Evolutionary conservation across 208 protist species (phyloP).

Genomic region (Acanthamoeba healyi): DNA sequence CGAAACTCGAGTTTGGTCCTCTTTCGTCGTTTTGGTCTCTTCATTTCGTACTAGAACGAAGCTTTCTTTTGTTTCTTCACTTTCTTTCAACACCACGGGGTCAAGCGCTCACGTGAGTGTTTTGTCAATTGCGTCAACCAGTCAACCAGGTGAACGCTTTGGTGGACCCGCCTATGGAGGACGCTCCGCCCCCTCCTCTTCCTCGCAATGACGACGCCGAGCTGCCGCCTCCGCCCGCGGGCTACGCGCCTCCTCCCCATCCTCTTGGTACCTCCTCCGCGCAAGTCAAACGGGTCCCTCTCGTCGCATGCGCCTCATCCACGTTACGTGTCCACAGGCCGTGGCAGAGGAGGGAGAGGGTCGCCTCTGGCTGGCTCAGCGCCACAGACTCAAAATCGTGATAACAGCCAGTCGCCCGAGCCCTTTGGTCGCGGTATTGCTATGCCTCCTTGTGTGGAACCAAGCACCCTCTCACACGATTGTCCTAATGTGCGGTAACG

Average conservation of each 20-base stretch:
- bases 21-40: neutral
- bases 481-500: no score
- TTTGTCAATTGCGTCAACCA: no score
- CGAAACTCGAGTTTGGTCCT: neutral
- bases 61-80: neutral
- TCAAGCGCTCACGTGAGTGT: neutral
- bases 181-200: neutral
- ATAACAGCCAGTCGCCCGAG: no score
- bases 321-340: neutral
- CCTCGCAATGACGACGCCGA: neutral
- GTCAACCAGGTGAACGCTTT: conserved; percentile 25
- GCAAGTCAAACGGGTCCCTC: no score
- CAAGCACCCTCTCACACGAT: no score
- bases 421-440: no score
- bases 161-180: neutral
- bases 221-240: neutral
- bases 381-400: neutral
- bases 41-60: conserved; percentile 9
- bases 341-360: neutral
- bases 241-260: neutral
- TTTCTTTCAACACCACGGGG: neutral
- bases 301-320: neutral
- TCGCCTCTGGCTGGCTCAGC: neutral
- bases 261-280: neutral
- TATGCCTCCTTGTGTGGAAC: no score